Evolutionary conservation across 2,329 filamentous ascomycete genomes (phyloP).

Genomic region (Aureobasidium namibiae): DNA sequence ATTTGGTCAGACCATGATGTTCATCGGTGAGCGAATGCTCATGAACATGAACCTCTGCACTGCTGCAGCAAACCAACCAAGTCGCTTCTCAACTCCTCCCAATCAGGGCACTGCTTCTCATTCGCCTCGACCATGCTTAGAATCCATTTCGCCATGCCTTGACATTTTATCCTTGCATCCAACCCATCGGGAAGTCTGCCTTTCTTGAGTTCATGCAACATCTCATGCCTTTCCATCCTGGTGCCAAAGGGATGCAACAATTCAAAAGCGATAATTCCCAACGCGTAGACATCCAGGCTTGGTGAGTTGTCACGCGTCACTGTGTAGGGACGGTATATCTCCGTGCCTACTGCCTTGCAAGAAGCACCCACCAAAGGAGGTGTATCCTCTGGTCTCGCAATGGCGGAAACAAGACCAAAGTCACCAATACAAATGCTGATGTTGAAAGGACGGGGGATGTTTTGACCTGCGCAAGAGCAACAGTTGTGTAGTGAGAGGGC

Average conservation of each 20-base stretch:
- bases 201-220: constrained; percentile 26
- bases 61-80: background rate
- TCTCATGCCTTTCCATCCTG: constrained; percentile 33
- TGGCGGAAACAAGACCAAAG: constrained; percentile 56
- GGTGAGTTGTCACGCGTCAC: constrained; percentile 31
- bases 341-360: constrained; percentile 48
- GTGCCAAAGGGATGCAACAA: constrained; percentile 46
- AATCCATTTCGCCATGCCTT: constrained; percentile 22
- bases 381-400: constrained; percentile 32
- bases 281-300: constrained; percentile 53
- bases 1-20: too few relatives aligned
- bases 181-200: constrained; percentile 27
- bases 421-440: constrained; percentile 57
- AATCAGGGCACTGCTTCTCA: constrained; percentile 24
- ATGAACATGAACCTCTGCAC: background rate
- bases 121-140: constrained; percentile 26
- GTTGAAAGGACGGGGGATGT: constrained; percentile 25
- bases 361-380: constrained; percentile 1
- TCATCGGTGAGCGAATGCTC: background rate
- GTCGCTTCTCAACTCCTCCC: constrained; percentile 21
- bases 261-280: constrained; percentile 57
- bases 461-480: background rate
- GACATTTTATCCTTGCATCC: constrained; percentile 17
- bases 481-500: constrained; percentile 42
- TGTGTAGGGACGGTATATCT: constrained; percentile 51